Base-by-base conservation (phyloP, 495 filamentous ascomycete species). In the Aspergillus nidulans region DNA sequence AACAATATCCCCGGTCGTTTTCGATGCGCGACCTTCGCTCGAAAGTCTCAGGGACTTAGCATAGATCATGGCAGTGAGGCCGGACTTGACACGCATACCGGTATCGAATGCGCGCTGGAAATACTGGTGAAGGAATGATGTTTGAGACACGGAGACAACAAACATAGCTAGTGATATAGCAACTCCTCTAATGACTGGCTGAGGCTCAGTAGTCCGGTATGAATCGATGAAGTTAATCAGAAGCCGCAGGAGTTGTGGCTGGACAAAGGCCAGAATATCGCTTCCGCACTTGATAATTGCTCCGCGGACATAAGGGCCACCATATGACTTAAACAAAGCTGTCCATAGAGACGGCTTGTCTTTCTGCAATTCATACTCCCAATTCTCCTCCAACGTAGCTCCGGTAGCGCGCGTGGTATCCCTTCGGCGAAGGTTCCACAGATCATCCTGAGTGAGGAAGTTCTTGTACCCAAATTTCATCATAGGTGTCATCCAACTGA, bases 401-500 rank as follows among this genome's bases (percentile, higher is more conserved):
- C 84, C 81, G 0, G 94, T 92, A 16, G 69, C 68, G 41, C 81
- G 80, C 21, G 94, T 95, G 4, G 85, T 88, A 68, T 97, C 92
- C 47, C 79, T 77, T 55, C 81, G 85, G 13, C 92, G 83, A 36
- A 99, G 79, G 60, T 88, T 92, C 94, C 94, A 99, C 43, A 99
- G 80, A 70, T 99, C 94, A 55, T 99, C 90, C 70, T 99, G 92
- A 5, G 90, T 96, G 48, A 99, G 78, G 65, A 81, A 99, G 51
- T 91, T 83, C 61, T 85, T 88, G 71, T 99, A 97, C 16, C 95
- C 95, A 72, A 86, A 85, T 62, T 86, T 91, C 95, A 99, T 99
- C 82, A 97, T 72, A 15, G 92, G 91, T 0, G 95, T 99, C 90
- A 99, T 96, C 95, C 95, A 99, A 53, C 88, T 83, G 67, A 99